phyloP scores from a whole-genome alignment of 2,329 filamentous ascomycete genomes.

The Cordyceps pruinosa region DNA sequence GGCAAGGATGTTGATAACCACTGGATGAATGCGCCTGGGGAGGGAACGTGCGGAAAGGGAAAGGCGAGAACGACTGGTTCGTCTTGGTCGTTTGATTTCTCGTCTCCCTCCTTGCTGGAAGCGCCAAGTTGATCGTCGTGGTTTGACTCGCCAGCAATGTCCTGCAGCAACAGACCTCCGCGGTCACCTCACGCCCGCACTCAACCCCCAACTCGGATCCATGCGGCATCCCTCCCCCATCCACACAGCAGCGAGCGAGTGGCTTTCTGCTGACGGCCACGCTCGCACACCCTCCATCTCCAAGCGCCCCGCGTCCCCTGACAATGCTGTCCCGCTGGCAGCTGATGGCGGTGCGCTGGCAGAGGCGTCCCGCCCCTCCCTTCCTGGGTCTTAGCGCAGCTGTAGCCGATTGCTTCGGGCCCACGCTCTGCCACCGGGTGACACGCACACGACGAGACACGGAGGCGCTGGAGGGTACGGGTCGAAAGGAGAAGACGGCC shows the following conservation, averaged over 20 bases:
- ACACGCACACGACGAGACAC: too few relatives aligned
- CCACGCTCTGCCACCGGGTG: neutral
- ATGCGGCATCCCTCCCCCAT: too few relatives aligned
- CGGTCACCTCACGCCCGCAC: neutral
- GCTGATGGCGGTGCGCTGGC: constrained; percentile 9
- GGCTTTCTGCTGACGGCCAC: neutral
- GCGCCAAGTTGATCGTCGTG: neutral
- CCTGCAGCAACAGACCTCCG: neutral
- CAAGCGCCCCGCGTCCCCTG: neutral
- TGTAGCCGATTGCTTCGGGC: neutral
- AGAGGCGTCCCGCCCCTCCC: neutral
- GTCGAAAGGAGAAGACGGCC: too few relatives aligned
- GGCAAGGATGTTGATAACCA: too few relatives aligned
- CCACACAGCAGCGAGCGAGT: too few relatives aligned
- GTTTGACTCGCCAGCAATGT: neutral
- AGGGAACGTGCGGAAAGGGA: too few relatives aligned
- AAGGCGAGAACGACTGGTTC: too few relatives aligned
- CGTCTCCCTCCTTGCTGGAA: neutral
- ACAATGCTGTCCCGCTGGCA: neutral
- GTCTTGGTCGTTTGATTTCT: too few relatives aligned
- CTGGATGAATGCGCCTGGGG: too few relatives aligned
- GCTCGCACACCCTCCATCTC: neutral
- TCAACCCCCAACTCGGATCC: neutral
- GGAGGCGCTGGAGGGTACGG: too few relatives aligned
- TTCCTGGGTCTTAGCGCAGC: neutral